Base-by-base conservation (phyloP, 1,284 basidiomycete genomes). In the Sphagnurus paluster region DNA sequence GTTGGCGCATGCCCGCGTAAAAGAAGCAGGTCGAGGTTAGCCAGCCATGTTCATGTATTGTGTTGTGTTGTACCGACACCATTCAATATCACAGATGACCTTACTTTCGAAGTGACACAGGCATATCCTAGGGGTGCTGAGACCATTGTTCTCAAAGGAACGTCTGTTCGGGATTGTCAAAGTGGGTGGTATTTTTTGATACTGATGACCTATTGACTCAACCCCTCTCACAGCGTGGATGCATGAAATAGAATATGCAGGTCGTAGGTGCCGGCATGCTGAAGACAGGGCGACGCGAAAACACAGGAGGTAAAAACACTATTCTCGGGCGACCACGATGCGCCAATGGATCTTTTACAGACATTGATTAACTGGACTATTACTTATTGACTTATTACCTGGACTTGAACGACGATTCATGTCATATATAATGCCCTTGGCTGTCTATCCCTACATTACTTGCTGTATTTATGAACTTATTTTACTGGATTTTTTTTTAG, bases 41-140 rank as follows among this genome's bases (percentile, higher is more conserved):
- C 32, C 42, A 50, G 29, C 16, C 16, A 24, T 24, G 14, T 4
- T 23, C 23, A 19, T 26, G 38, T n/a, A n/a, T n/a, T n/a, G n/a
- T n/a, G n/a, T n/a, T n/a, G n/a, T n/a, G n/a, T n/a, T n/a, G n/a
- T n/a, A n/a, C n/a, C n/a, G n/a, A 46, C 30, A 39, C 19, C 5
- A 28, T 13, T 16, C 23, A 28, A 42, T 35, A 20, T 39, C 39
- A 21, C 57, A 82, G 86, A 87, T 38, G 87, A 90, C 48, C 61
- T 73, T 1, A 66, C 75, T 1, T 84, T 93, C 69, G 77, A 82
- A 46, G 63, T 93, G 9, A 65, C 73, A 3, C 68, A 87, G 35
- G 74, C 82, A 1, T 88, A 87, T 62, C 82, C 84, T 28, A 77
- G 87, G 35, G 89, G 89, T 25, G 88, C 88, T 3, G 87, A 91